A percentile compares a stretch with the other conserved stretches of the same genome.
Evolutionary conservation across 148 eudicot genomes (phyloP).

Genomic region (Rhododendron simsii): DNA sequence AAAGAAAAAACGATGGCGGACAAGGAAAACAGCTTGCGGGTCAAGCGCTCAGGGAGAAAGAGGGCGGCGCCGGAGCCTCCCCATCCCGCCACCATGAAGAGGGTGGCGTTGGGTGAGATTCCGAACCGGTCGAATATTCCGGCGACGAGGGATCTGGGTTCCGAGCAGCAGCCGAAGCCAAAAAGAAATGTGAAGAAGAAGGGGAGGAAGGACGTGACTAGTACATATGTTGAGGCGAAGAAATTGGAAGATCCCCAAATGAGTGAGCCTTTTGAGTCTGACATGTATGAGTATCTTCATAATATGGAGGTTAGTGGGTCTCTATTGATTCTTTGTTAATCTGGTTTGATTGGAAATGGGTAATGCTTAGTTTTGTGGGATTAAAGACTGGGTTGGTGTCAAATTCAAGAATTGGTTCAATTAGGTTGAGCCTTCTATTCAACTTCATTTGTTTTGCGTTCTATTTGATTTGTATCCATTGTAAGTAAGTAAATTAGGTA

Average conservation of each 20-base stretch:
- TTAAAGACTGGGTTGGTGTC: not conserved
- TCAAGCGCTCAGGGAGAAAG: slow-evolving; percentile 57
- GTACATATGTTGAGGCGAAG: slow-evolving; percentile 20
- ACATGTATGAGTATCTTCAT: slow-evolving; percentile 64
- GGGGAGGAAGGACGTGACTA: slow-evolving; percentile 8
- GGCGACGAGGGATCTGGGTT: slow-evolving; percentile 5
- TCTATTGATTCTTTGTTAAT: not conserved
- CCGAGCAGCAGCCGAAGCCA: slow-evolving; percentile 17
- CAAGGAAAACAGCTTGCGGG: slow-evolving; percentile 54
- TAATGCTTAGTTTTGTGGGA: not conserved
- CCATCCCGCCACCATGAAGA: slow-evolving; percentile 28
- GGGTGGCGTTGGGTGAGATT: slow-evolving; percentile 75
- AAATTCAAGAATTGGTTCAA: not conserved
- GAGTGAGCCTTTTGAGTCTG: slow-evolving; percentile 60
- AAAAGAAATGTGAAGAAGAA: slow-evolving; percentile 22
- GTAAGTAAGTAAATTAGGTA: not conserved
- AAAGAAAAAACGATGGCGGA: slow-evolving; percentile 36
- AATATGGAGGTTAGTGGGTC: slow-evolving; percentile 63
- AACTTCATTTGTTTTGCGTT: not conserved
- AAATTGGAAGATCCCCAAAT: slow-evolving; percentile 56
- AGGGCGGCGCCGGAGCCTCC: slow-evolving; percentile 26
- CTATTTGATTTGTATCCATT: not conserved
- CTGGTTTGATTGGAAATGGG: not conserved
- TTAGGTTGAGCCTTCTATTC: not conserved
- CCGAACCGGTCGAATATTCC: slow-evolving; percentile 17